These are phyloP conservation scores for Fusarium anguioides DNA, from an alignment of 2,329 filamentous ascomycete species.

Conservation along the genomic window DNA sequence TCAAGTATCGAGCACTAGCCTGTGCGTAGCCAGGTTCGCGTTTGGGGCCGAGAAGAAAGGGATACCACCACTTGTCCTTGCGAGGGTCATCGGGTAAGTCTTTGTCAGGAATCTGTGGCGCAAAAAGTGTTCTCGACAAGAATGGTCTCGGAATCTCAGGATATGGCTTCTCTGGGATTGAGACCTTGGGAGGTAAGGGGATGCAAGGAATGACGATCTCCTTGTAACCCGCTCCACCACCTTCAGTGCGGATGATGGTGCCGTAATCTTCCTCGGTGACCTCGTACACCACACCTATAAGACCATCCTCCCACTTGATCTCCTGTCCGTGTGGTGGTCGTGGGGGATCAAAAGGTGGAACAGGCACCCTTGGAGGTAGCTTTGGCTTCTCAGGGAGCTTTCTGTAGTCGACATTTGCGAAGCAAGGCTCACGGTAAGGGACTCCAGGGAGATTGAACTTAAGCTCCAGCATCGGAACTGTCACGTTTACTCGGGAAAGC, in stretches of 20 bases:
- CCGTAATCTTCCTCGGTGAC: conserved; percentile 85
- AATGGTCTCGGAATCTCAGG: conserved; percentile 70
- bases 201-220: conserved; percentile 86
- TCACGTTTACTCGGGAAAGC: conserved; percentile 82
- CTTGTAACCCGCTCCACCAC: conserved; percentile 84
- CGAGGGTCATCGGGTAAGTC: conserved; percentile 47
- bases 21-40: conserved; percentile 81
- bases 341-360: conserved; percentile 41
- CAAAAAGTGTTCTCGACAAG: conserved; percentile 86
- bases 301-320: conserved; percentile 76
- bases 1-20: conserved; percentile 84
- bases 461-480: conserved; percentile 80
- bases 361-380: conserved; percentile 49
- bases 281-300: conserved; percentile 96
- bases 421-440: conserved; percentile 90
- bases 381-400: conserved; percentile 58
- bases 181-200: conserved; percentile 67
- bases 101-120: conserved; percentile 63
- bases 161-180: conserved; percentile 71
- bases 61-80: conserved; percentile 58
- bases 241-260: conserved; percentile 90
- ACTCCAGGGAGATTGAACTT: conserved; percentile 88
- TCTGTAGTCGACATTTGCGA: conserved; percentile 80
- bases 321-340: conserved; percentile 36
- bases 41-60: conserved; percentile 57